phyloP scores from a whole-genome alignment of 805 yeast genomes.

The Saturnispora serradocipensis region DNA sequence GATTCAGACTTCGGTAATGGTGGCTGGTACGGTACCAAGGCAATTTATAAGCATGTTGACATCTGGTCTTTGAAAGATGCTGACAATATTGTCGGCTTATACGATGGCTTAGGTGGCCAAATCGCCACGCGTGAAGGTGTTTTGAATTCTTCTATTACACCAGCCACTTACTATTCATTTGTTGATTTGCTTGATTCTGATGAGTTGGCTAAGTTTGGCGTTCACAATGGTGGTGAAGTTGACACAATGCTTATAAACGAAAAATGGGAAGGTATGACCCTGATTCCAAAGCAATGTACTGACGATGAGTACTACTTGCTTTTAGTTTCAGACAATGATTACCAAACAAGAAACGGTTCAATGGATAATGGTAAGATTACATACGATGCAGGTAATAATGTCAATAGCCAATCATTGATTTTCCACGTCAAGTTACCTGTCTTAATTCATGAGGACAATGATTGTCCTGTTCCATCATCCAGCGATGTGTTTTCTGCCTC shows the following conservation, averaged over 20 bases:
- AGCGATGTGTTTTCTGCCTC: not conserved
- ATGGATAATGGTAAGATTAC: conserved; percentile 21
- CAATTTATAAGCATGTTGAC: conserved; percentile 24
- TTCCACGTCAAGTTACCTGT: conserved; percentile 24
- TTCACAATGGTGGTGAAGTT: conserved; percentile 27
- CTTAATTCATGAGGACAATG: conserved; percentile 9
- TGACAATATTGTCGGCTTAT: conserved; percentile 23
- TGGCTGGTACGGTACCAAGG: conserved; percentile 16
- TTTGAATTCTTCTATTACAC: conserved; percentile 16
- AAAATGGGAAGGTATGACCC: conserved; percentile 27
- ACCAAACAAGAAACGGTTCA: conserved; percentile 24
- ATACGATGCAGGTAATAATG: conserved; percentile 21
- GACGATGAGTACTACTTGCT: conserved; percentile 24
- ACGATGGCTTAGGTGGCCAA: conserved; percentile 21
- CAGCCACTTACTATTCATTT: conserved; percentile 23
- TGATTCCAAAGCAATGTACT: conserved; percentile 25
- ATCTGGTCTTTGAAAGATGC: conserved; percentile 23
- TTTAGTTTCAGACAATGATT: conserved; percentile 25
- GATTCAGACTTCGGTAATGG: conserved; percentile 23
- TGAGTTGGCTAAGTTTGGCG: conserved; percentile 24
- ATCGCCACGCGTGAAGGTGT: conserved; percentile 20
- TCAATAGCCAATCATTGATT: conserved; percentile 26
- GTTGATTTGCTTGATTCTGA: conserved; percentile 20
- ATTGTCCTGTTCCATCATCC: conserved; percentile 8
- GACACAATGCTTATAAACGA: conserved; percentile 22